Base-by-base conservation (phyloP, 305 asterid genomes). In the Caryopteris hybrid region DNA sequence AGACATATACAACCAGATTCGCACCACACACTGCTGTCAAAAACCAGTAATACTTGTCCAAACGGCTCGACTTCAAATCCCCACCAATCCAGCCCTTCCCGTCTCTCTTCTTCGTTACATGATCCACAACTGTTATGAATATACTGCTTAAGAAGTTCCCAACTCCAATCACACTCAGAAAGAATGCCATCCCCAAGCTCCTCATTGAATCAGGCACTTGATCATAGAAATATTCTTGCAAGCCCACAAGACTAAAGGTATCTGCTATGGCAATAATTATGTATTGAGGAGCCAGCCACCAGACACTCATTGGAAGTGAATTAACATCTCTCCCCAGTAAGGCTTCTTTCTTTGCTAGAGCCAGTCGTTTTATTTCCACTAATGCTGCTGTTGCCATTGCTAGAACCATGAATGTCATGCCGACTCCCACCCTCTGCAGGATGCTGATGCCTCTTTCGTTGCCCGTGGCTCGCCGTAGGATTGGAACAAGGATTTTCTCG, bases 111-210 rank as follows among this genome's bases (percentile, higher is more conserved):
- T 21, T 5, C 9, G 66, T 39, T 11, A 16, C 0, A 8, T 9
- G n/a, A 41, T 60, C 21, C 52, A 60, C 51, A 39, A 60, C 14
- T 16, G 52, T 60, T 39, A 60, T 60, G 52, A 60, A 47, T 8
- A 60, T 36, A 60, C 66, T 41, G 39, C 66, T 60, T 8, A 14
- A 0, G 5, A 60, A 60, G 38, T 13, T 60, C 3, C 66, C 66
- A 18, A 41, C 66, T 12, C 66, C 66, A n/a, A 60, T 21, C 7
- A 60, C 52, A 21, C 52, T 60, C 36, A 60, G 22, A 60, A 36
- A 60, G 3, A 60, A 60, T 13, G 66, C 66, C 13, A 60, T 60
- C 21, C 66, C 66, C 22, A 60, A 41, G n/a, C 66, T 60, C 66
- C 52, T 39, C 66, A 60, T 60, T 0, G 66, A 60, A 41, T 60